phyloP scores from a whole-genome alignment of 345 rosid genomes.

The Eucalyptus tenuipes region DNA sequence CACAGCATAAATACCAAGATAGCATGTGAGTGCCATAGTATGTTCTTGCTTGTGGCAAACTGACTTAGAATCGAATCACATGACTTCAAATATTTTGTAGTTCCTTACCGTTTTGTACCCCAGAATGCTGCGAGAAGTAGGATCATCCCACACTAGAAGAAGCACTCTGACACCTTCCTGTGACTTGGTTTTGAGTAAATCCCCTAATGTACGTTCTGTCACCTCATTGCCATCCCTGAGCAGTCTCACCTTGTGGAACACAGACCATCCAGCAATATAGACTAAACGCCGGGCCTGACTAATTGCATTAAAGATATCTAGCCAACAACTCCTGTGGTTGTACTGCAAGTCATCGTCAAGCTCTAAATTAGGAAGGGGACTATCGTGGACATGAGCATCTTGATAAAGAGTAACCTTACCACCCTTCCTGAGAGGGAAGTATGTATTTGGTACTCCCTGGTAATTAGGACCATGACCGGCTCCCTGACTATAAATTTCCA shows the following conservation, averaged over 20 bases:
- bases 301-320: conserved; percentile 61
- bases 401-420: conserved; percentile 83
- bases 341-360: conserved; percentile 44
- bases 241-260: conserved; percentile 47
- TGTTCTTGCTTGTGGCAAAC: not conserved
- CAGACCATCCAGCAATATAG: conserved; percentile 94
- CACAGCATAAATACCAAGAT: not conserved
- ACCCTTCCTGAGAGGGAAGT: conserved; percentile 76
- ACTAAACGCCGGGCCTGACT: conserved; percentile 70
- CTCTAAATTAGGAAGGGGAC: conserved; percentile 37
- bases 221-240: conserved; percentile 36
- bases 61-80: not conserved
- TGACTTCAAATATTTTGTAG: not conserved
- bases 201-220: conserved; percentile 38
- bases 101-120: conserved; percentile 56
- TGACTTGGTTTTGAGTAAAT: conserved; percentile 75
- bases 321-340: conserved; percentile 62
- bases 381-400: conserved; percentile 79
- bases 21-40: not conserved
- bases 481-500: conserved; percentile 41
- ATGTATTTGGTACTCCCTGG: conserved; percentile 69
- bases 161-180: conserved; percentile 94
- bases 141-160: conserved; percentile 97
- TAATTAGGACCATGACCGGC: conserved; percentile 40
- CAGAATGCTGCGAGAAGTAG: conserved; percentile 65